Base-by-base conservation (phyloP, 768 basidiomycete genomes). In the Daedaleopsis sinensis region DNA sequence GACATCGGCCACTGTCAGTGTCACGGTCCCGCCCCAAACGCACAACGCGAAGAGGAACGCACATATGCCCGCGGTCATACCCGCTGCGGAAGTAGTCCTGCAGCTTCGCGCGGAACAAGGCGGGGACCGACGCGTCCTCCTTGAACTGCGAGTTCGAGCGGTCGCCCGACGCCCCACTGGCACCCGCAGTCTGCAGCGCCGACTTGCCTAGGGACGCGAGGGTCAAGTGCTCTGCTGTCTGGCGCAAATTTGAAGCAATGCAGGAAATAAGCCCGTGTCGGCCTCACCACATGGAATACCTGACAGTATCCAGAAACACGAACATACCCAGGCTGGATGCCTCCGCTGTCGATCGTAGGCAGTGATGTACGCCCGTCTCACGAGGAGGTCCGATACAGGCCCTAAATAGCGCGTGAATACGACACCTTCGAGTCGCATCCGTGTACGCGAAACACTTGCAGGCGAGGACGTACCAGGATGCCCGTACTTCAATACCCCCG, bases 51-150 rank as follows among this genome's bases (percentile, higher is more conserved):
- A 46, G 5, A 32, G 6, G 42, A 50, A 79, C 90, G 49, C 61
- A 93, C 96, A 98, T 98, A 76, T 99, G 96, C 52, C 96, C 96
- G 13, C 97, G 84, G 72, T 98, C 96, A 70, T 96, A 96, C 11
- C 95, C 95, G 70, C 94, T 96, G 61, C 82, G 82, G 73, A 95
- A 94, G 73, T 97, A 98, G 71, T 98, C 96, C 71, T 87, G 81
- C 65, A 98, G 76, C 63, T 83, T 88, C 0, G 96, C 90, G 19
- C 96, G 83, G 81, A 96, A 98, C 50, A 74, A 65, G 53, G 74
- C 77, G 0, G 96, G 96, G 13, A 98, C 72, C 2, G 83, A 81
- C 44, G 82, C 82, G 74, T 99, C 96, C 72, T 98, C 97, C 43
- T 78, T 74, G 76, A 99, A 99, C 1, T 77, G 79, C 42, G 91